These are phyloP conservation scores for Pleurotus giganteus DNA, from an alignment of 768 basidiomycete genomes.

Conservation along the genomic window DNA sequence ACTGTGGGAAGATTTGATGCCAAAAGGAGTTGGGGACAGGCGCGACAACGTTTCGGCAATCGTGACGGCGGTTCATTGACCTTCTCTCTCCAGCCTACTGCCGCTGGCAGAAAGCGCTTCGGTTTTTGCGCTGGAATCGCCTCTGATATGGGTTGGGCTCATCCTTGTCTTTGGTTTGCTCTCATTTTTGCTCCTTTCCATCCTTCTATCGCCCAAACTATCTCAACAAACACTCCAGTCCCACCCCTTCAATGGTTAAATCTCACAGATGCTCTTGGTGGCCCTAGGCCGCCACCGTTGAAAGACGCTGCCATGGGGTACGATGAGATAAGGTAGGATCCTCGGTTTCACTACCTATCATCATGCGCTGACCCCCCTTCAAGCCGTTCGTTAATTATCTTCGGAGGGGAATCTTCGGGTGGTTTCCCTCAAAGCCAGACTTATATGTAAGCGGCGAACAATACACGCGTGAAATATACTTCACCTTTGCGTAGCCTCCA, in stretches of 20 bases:
- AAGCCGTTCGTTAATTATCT: slow-evolving; percentile 63
- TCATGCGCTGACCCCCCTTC: too few relatives aligned
- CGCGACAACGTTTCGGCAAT: slow-evolving; percentile 6
- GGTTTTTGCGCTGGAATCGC: slow-evolving; percentile 11
- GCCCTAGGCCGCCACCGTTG: slow-evolving; percentile 59
- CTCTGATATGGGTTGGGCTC: slow-evolving; percentile 29
- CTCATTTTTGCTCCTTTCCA: slow-evolving; percentile 23
- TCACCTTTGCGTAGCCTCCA: slow-evolving; percentile 47
- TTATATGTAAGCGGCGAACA: slow-evolving; percentile 50
- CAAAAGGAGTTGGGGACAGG: not conserved
- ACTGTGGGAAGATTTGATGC: not conserved
- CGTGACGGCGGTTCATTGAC: not conserved
- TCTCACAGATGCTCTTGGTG: slow-evolving; percentile 53
- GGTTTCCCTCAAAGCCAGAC: slow-evolving; percentile 64
- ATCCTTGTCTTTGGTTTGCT: slow-evolving; percentile 22
- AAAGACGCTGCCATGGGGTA: slow-evolving; percentile 73
- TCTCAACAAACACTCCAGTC: slow-evolving; percentile 51
- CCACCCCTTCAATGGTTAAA: slow-evolving; percentile 79
- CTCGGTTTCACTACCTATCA: too few relatives aligned
- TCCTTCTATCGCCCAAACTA: slow-evolving; percentile 38
- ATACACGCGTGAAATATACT: slow-evolving; percentile 7
- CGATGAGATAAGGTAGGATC: slow-evolving; percentile 39
- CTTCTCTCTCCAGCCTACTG: slow-evolving; percentile 17
- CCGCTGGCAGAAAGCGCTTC: slow-evolving; percentile 24
- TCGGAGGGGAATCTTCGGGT: slow-evolving; percentile 71